Conservation (phyloP, 2,329 filamentous ascomycete genomes). For the Rhinocladiella mackenziei region DNA sequence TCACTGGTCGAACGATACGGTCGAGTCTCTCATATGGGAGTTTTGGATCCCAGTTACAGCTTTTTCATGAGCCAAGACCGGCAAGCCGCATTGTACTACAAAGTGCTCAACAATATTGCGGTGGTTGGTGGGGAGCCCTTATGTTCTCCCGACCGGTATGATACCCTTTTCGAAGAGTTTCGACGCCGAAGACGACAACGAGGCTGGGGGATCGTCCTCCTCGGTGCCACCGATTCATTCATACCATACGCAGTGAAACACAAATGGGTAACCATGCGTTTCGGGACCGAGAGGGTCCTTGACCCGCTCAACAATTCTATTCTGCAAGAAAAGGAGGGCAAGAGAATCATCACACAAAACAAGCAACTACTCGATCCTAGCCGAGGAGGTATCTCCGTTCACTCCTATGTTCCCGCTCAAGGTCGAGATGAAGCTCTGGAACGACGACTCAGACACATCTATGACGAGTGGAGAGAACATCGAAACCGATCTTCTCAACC, state of each 20-base stretch:
- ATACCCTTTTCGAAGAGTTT: constrained; percentile 37
- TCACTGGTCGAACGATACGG: constrained; percentile 36
- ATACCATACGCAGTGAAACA: constrained; percentile 31
- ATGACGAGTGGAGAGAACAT: constrained; percentile 38
- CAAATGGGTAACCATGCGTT: constrained; percentile 38
- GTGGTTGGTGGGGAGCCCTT: constrained; percentile 42
- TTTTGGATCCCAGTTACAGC: constrained; percentile 41
- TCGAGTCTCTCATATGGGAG: constrained; percentile 42
- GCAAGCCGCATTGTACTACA: constrained; percentile 40
- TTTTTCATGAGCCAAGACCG: constrained; percentile 39
- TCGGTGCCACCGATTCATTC: constrained; percentile 38
- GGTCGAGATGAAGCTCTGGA: constrained; percentile 34
- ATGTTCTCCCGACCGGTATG: constrained; percentile 31
- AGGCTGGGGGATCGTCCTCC: constrained; percentile 36
- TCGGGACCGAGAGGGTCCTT: constrained; percentile 40
- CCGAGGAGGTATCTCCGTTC: constrained; percentile 36
- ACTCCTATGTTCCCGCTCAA: constrained; percentile 36
- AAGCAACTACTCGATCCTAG: constrained; percentile 36
- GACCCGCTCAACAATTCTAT: constrained; percentile 41
- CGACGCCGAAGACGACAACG: constrained; percentile 32
- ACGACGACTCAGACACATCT: constrained; percentile 35
- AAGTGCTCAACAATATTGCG: constrained; percentile 36
- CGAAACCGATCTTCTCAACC: constrained; percentile 34
- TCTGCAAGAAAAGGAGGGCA: constrained; percentile 36
- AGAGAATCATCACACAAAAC: constrained; percentile 38